Percentiles rank a stretch among this genome's conserved stretches.
phyloP scores from a whole-genome alignment of 495 filamentous ascomycete genomes.

The Lepidopterella palustris region DNA sequence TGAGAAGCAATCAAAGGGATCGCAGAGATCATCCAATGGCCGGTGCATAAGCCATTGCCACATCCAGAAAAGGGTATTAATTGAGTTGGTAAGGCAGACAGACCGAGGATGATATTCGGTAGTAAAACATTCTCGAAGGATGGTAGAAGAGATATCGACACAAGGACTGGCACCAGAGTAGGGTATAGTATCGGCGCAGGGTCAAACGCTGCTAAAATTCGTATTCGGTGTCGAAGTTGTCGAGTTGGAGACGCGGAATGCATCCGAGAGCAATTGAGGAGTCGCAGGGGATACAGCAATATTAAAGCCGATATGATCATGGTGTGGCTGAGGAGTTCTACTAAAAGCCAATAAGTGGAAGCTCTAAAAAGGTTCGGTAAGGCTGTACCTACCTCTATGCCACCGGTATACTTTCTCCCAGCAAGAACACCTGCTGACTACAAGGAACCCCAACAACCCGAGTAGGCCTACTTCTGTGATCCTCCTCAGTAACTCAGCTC shows the following conservation, averaged over 20 bases:
- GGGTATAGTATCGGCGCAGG: conserved; percentile 90
- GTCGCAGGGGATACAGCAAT: conserved; percentile 21
- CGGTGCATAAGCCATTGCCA: conserved; percentile 45
- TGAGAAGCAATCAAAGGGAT: conserved; percentile 52
- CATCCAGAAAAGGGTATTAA: conserved; percentile 57
- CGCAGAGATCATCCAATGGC: conserved; percentile 69
- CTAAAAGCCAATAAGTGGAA: conserved; percentile 6
- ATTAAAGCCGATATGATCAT: conserved; percentile 16
- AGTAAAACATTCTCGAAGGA: conserved; percentile 52
- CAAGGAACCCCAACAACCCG: conserved; percentile 21
- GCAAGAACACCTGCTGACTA: conserved; percentile 29
- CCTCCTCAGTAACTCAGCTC: conserved; percentile 33
- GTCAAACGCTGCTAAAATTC: conserved; percentile 59
- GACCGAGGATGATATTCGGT: conserved; percentile 72
- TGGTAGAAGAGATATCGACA: conserved; percentile 68
- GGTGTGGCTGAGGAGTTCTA: conserved; percentile 27
- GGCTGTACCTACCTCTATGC: conserved; percentile 25
- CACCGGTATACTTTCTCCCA: conserved; percentile 25
- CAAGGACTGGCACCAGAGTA: conserved; percentile 62
- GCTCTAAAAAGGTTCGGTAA: not conserved
- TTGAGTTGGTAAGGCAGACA: conserved; percentile 67
- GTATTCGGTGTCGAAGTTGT: conserved; percentile 33
- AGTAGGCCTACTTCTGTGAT: conserved; percentile 33
- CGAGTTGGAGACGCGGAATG: conserved; percentile 4
- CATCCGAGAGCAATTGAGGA: conserved; percentile 17